A percentile compares a stretch with the other conserved stretches of the same genome.
Evolutionary conservation across 257 asterid species (phyloP).

Genomic region (Nicotiana tomentosiformis): DNA sequence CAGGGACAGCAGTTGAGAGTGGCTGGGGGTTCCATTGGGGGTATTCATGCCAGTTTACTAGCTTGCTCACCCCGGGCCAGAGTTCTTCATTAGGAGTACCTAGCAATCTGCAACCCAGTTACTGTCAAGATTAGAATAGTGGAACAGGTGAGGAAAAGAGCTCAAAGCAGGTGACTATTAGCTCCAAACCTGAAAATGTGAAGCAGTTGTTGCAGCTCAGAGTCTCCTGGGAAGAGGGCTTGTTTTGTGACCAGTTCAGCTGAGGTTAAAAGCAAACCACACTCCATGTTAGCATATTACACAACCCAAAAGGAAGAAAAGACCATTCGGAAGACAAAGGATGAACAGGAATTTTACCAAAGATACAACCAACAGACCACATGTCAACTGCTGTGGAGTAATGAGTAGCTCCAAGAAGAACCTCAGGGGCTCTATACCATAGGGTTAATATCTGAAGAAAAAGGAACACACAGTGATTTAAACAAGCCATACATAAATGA

Average conservation of each 20-base stretch:
- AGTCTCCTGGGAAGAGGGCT: slow-evolving; percentile 91
- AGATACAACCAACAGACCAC: slow-evolving; percentile 98
- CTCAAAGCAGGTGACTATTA: background rate
- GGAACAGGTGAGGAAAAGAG: background rate
- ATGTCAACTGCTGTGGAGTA: slow-evolving; percentile 96
- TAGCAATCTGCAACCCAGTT: slow-evolving; percentile 40
- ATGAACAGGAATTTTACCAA: slow-evolving; percentile 44
- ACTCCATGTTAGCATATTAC: background rate
- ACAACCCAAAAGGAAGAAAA: background rate
- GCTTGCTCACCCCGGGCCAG: slow-evolving; percentile 92
- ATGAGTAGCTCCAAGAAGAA: slow-evolving; percentile 89
- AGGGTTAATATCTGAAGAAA: slow-evolving; percentile 77
- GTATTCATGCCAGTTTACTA: slow-evolving; percentile 94
- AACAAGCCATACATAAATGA: background rate
- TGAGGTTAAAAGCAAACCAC: slow-evolving; percentile 19
- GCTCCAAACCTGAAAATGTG: slow-evolving; percentile 81
- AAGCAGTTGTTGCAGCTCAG: slow-evolving; percentile 95
- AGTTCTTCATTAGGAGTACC: slow-evolving; percentile 86
- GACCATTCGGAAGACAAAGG: background rate
- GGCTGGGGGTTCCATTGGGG: slow-evolving; percentile 93
- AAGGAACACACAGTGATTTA: background rate
- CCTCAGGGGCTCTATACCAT: slow-evolving; percentile 99
- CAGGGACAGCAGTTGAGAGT: slow-evolving; percentile 63
- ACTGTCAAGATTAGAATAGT: background rate
- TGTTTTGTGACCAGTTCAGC: slow-evolving; percentile 89